Evolutionary conservation across 805 yeast genomes (phyloP).

Genomic region (Scheffersomyces stipitis): DNA sequence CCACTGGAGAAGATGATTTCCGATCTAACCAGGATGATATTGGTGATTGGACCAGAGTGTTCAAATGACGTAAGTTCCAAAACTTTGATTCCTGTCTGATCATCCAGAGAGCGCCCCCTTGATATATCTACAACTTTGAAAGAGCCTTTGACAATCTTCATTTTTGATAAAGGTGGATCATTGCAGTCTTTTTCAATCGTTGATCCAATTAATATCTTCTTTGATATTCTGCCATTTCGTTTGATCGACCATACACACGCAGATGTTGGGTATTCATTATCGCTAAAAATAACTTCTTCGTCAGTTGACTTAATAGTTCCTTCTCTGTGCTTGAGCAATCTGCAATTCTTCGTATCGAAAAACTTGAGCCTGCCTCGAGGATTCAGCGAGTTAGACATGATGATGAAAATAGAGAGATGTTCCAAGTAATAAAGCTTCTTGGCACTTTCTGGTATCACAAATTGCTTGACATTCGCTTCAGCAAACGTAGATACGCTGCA

Average conservation of each 20-base stretch:
- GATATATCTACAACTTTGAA: slow-evolving; percentile 36
- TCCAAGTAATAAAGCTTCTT: slow-evolving; percentile 31
- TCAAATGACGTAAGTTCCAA: slow-evolving; percentile 33
- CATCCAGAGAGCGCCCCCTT: slow-evolving; percentile 14
- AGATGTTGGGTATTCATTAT: slow-evolving; percentile 31
- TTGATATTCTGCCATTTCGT: slow-evolving; percentile 29
- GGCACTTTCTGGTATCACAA: slow-evolving; percentile 32
- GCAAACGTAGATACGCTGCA: slow-evolving; percentile 24
- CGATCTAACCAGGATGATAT: slow-evolving; percentile 33
- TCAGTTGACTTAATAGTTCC: slow-evolving; percentile 11
- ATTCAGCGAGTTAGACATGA: slow-evolving; percentile 31
- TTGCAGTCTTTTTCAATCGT: slow-evolving; percentile 7
- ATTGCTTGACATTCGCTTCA: slow-evolving; percentile 26
- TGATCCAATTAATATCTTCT: slow-evolving; percentile 37
- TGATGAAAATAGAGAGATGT: slow-evolving; percentile 25
- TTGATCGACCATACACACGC: slow-evolving; percentile 34
- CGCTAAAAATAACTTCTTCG: slow-evolving; percentile 17
- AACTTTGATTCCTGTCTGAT: slow-evolving; percentile 17
- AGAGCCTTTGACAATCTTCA: slow-evolving; percentile 17
- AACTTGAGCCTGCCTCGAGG: slow-evolving; percentile 26
- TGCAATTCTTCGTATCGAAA: slow-evolving; percentile 31
- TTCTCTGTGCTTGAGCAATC: slow-evolving; percentile 23
- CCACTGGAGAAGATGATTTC: slow-evolving; percentile 35
- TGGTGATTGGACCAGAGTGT: slow-evolving; percentile 30
- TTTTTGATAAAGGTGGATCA: background rate